These are phyloP conservation scores for Alternaria angustiovoidea DNA, from an alignment of 2,329 filamentous ascomycete genomes.

Conservation along the genomic window DNA sequence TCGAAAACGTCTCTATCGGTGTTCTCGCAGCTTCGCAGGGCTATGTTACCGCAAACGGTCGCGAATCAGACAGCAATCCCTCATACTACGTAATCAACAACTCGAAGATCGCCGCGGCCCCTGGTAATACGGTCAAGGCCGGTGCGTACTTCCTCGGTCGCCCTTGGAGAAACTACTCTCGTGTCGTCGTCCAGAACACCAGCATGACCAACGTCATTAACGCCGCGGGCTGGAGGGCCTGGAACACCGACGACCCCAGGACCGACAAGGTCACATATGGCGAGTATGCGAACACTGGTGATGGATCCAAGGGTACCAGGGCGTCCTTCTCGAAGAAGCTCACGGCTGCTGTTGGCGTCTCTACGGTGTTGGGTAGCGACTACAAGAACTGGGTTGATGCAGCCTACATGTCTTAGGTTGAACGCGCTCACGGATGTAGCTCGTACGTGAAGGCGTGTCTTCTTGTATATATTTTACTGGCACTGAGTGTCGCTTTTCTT, in stretches of 20 bases:
- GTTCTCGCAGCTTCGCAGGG: constrained; percentile 54
- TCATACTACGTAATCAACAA: constrained; percentile 67
- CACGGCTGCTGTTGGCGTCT: constrained; percentile 53
- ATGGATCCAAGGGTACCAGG: constrained; percentile 62
- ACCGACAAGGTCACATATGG: constrained; percentile 64
- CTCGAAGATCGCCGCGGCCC: constrained; percentile 56
- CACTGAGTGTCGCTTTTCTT: background rate
- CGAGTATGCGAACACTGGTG: constrained; percentile 68
- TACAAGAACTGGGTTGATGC: constrained; percentile 45
- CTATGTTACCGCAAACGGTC: constrained; percentile 51
- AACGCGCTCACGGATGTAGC: background rate
- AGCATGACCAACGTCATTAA: constrained; percentile 66
- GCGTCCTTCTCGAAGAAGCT: constrained; percentile 59
- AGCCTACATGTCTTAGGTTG: constrained; percentile 36
- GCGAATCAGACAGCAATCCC: constrained; percentile 40
- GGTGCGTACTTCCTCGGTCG: constrained; percentile 61
- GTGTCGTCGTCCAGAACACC: constrained; percentile 63
- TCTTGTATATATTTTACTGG: background rate
- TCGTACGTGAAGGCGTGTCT: background rate
- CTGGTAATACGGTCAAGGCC: constrained; percentile 47
- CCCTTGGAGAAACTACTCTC: constrained; percentile 61
- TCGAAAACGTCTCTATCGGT: constrained; percentile 59
- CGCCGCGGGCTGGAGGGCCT: constrained; percentile 65
- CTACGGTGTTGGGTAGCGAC: constrained; percentile 54
- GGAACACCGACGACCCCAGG: constrained; percentile 60